Evolutionary conservation across 2,329 filamentous ascomycete genomes (phyloP).

Genomic region (Daldinia sp.): DNA sequence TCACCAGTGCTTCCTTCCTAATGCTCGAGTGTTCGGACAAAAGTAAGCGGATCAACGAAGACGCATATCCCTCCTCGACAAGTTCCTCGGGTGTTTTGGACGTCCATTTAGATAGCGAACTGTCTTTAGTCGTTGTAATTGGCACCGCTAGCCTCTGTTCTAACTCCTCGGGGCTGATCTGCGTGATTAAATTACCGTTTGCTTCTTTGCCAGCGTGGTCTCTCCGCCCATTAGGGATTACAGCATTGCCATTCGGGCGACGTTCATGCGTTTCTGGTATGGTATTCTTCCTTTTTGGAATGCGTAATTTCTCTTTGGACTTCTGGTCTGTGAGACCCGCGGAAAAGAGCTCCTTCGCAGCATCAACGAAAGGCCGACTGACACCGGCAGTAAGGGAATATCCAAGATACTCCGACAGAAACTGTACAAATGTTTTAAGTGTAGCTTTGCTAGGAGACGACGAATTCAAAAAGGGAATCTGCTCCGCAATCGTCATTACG

Average conservation of each 20-base stretch:
- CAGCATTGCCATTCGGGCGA: neutral
- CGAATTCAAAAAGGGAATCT: slow-evolving; percentile 74
- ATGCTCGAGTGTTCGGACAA: slow-evolving; percentile 79
- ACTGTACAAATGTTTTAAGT: slow-evolving; percentile 60
- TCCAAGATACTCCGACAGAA: slow-evolving; percentile 66
- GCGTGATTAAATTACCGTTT: slow-evolving; percentile 15
- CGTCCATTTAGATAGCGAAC: slow-evolving; percentile 70
- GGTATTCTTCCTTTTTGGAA: slow-evolving; percentile 31
- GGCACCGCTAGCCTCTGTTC: slow-evolving; percentile 61
- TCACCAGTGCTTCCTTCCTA: slow-evolving; percentile 77
- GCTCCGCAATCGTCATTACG: slow-evolving; percentile 75
- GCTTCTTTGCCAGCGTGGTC: neutral
- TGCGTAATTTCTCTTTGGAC: slow-evolving; percentile 45
- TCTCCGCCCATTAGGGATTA: neutral
- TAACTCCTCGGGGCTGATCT: slow-evolving; percentile 56
- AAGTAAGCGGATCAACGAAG: slow-evolving; percentile 76
- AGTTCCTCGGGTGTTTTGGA: slow-evolving; percentile 81
- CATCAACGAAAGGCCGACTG: slow-evolving; percentile 54
- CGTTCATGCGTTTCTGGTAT: neutral
- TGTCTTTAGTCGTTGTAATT: slow-evolving; percentile 58
- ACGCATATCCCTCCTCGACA: slow-evolving; percentile 78
- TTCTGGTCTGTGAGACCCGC: slow-evolving; percentile 49
- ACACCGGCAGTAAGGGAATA: slow-evolving; percentile 62
- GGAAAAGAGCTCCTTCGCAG: slow-evolving; percentile 54
- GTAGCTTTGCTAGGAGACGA: slow-evolving; percentile 53